Conservation (phyloP, 306 rosid species). For the Comarum palustre region DNA sequence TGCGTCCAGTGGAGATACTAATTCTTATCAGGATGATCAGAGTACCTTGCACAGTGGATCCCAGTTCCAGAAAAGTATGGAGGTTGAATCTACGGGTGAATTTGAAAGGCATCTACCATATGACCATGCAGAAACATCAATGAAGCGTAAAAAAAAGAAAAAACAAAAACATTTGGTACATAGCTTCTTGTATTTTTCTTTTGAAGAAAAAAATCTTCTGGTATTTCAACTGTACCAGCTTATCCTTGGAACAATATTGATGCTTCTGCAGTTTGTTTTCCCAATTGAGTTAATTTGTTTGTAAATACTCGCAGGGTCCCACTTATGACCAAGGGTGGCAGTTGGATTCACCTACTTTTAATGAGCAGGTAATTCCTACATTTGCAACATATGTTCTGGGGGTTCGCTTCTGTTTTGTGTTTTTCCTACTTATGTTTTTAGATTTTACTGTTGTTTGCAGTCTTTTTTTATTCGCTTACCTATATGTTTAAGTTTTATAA, state of each 20-base stretch:
- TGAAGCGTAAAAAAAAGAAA: constrained; percentile 85
- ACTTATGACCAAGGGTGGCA: constrained; percentile 86
- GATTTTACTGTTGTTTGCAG: background rate
- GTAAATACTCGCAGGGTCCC: constrained; percentile 57
- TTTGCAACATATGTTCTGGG: constrained; percentile 7
- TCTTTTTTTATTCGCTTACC: background rate
- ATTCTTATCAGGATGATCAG: constrained; percentile 96
- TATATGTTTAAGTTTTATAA: background rate
- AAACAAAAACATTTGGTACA: constrained; percentile 82
- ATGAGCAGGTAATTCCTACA: constrained; percentile 58
- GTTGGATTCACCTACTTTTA: constrained; percentile 57
- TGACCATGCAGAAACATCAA: constrained; percentile 87
- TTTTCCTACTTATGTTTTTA: background rate
- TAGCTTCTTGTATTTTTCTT: constrained; percentile 3
- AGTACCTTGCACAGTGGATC: constrained; percentile 72
- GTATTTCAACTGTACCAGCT: constrained; percentile 21
- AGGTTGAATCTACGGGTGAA: constrained; percentile 85
- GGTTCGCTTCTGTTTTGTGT: background rate
- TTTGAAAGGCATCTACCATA: constrained; percentile 71
- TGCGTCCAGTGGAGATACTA: constrained; percentile 98
- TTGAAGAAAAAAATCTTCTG: background rate
- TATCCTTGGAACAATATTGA: constrained; percentile 10
- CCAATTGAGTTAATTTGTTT: constrained; percentile 27
- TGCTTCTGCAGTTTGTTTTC: constrained; percentile 17
- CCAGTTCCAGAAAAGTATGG: constrained; percentile 80